Evolutionary conservation across 2,329 filamentous ascomycete genomes (phyloP), one percentile per base, ranked within the genome.

Genomic region (Bipolaris victoriae): DNA sequence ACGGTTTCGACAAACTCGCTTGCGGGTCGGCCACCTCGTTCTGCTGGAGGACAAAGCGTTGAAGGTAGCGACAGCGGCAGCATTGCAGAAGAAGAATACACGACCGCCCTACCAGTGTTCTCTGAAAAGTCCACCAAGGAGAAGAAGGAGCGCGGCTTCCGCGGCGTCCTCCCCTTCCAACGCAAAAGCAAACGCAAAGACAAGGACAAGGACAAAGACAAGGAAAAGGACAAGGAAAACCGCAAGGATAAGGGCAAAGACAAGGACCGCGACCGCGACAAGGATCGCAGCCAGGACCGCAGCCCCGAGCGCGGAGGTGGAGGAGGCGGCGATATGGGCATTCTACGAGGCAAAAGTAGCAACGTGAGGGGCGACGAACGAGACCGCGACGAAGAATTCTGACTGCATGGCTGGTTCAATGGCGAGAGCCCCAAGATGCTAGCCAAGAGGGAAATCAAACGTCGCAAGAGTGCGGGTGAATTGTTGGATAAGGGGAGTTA

Each of bases 141-240:
- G 20, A 71, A 70, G n/a, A 76, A 69, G 37, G 71, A 78, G 58
- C 73, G 77, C 36, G 72, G 77, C 5, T 65, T 79, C 47, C 70
- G 76, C 7, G 73, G 72, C 5, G 72, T 80, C 5, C 58, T 77
- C 7, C 73, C 72, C 1, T 76, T 76, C 55, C 67, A 71, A 57
- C 71, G 73, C 5, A 76, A 74, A 58, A 70, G 73, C 29, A 76
- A 74, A 43, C 68, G 70, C 41, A 68, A 66, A 47, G 66, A 71
- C 36, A 68, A 67, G 46, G 67, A 70, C 9, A 65, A 68, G 44
- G 67, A 71, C 1, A 59, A 62, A 31, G 60, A 60, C 0, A 62
- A 64, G 7, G 52, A 63, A 3, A 68, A 64, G 22, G 60, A 64
- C 44, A 60, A 56, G 39, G 57, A 65, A 7, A 61, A 58, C 52